Evolutionary conservation across 371 early-diverging fungal genomes (phyloP), one percentile per base, ranked within the genome.

Genomic region (Lichtheimia ramosa): DNA sequence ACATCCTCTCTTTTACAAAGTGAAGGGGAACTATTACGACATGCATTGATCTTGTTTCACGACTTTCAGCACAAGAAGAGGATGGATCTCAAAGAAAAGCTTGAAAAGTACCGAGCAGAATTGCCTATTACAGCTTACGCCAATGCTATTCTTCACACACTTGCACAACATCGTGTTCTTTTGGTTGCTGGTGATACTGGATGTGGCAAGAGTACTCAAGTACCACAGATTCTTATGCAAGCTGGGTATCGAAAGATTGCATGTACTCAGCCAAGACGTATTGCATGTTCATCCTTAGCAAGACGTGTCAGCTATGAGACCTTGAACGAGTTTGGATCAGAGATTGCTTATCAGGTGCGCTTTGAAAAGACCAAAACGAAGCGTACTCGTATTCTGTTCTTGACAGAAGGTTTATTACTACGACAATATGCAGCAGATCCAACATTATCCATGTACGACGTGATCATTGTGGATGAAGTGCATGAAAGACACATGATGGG

Each of bases 201-300:
- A 27, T 88, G 92, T 58, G 91, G 91, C 58, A 90, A 90, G 61
- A 85, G 83, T 48, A 91, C 89, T 10, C 96, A 95, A 74, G 89
- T 92, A 3, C 92, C 92, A 8, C 91, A 93, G 59, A 91, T 88
- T 62, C 74, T 92, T 20, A 68, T 87, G 62, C 86, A 85, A 43
- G 87, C 86, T 15, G 90, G 90, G 0, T 88, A 83, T 54, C 69
- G 74, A 34, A 83, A 85, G 49, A 90, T 98, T 50, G 87, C 93
- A 3, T 90, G 96, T 74, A 97, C 99, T 1, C 97, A 97, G 67
- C 97, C 97, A 4, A 82, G 97, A 15, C 83, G 96, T 43, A 91
- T 97, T 61, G 96, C 97, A 0, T 92, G 95, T 48, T 89, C 86
- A 28, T 87, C 92, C 13, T 82, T 98, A n/a, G 94, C 96, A 4